These are phyloP conservation scores for Collybiopsis luxurians DNA, from an alignment of 768 basidiomycete genomes.

Conservation along the genomic window DNA sequence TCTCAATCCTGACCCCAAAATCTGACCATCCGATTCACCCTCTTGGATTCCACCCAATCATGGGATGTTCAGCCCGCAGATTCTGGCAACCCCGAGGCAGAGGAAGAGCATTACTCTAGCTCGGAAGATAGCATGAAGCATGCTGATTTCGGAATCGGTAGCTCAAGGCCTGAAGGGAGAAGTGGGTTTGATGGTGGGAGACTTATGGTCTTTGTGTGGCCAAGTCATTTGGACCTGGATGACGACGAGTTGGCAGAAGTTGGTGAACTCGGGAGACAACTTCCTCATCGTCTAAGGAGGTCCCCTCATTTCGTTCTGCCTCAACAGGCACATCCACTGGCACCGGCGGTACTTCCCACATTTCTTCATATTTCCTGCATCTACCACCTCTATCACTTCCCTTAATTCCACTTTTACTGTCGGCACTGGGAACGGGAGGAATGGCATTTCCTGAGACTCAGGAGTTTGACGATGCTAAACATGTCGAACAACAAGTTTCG, in stretches of 20 bases:
- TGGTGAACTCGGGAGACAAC: background rate
- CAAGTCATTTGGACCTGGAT: background rate
- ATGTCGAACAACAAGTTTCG: conserved; percentile 96
- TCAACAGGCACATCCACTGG: background rate
- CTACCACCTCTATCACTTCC: background rate
- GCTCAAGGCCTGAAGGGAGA: background rate
- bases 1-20: background rate
- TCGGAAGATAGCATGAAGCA: conserved; percentile 34
- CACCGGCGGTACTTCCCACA: too few species aligned
- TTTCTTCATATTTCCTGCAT: background rate
- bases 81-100: conserved; percentile 41
- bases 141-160: background rate
- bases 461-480: conserved; percentile 73
- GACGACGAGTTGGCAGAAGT: background rate
- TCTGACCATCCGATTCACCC: conserved; percentile 19
- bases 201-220: conserved; percentile 13
- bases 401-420: background rate
- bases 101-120: conserved; percentile 36
- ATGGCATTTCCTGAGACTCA: conserved; percentile 77
- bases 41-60: conserved; percentile 74
- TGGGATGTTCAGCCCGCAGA: conserved; percentile 51
- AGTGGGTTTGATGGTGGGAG: conserved; percentile 13
- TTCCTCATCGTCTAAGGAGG: background rate
- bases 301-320: background rate
- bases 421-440: background rate